These are phyloP conservation scores for Penicillium ucsense DNA, from an alignment of 495 filamentous ascomycete species.

Conservation along the genomic window DNA sequence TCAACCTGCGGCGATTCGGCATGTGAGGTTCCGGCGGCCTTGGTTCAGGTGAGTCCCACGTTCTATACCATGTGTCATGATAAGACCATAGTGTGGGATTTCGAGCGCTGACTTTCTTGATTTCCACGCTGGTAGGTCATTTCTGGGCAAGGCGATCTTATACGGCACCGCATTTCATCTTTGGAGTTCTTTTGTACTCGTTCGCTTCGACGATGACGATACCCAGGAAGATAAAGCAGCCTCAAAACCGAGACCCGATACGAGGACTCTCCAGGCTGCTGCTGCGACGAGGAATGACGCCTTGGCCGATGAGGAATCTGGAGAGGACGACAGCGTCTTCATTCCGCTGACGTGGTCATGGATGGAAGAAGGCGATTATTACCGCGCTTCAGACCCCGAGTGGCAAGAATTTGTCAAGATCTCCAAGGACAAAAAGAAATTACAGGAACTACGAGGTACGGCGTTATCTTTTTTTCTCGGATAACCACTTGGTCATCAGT, in stretches of 20 bases:
- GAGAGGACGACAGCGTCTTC: slow-evolving; percentile 40
- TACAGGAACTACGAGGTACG: slow-evolving; percentile 41
- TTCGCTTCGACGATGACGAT: slow-evolving; percentile 29
- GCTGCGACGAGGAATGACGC: background rate
- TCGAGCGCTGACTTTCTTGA: background rate
- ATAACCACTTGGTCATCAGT: no score
- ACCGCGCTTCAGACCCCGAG: slow-evolving; percentile 56
- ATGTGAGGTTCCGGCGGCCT: slow-evolving; percentile 30
- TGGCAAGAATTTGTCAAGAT: slow-evolving; percentile 57
- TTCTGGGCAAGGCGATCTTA: slow-evolving; percentile 23
- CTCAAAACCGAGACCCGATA: background rate
- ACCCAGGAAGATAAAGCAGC: slow-evolving; percentile 14
- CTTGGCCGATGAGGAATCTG: slow-evolving; percentile 20
- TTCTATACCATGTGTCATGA: background rate
- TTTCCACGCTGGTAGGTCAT: slow-evolving; percentile 16
- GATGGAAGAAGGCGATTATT: slow-evolving; percentile 40
- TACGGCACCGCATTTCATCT: slow-evolving; percentile 32
- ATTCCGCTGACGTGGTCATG: slow-evolving; percentile 52
- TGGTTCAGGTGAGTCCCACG: slow-evolving; percentile 26
- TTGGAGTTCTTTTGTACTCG: slow-evolving; percentile 27
- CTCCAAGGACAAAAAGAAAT: slow-evolving; percentile 38
- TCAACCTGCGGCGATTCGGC: slow-evolving; percentile 15
- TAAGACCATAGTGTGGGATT: background rate
- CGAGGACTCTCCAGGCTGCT: background rate
- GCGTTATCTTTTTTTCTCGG: no score